Conservation (phyloP, 2,329 filamentous ascomycete species). For the Colletotrichum godetiae region DNA sequence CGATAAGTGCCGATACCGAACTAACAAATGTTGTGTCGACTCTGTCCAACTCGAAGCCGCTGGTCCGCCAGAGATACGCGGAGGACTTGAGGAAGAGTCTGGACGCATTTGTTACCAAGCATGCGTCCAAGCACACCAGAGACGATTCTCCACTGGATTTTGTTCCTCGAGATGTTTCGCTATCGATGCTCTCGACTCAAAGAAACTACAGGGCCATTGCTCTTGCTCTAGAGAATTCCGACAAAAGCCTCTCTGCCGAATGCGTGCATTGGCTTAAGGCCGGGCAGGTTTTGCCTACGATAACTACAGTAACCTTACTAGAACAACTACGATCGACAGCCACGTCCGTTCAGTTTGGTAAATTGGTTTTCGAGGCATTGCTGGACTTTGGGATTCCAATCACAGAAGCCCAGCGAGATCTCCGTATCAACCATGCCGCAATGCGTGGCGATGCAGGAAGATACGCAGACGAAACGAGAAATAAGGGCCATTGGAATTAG, state of each 20-base stretch:
- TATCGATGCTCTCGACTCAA: not conserved
- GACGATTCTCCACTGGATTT: not conserved
- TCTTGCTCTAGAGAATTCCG: not conserved
- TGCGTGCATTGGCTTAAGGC: conserved; percentile 53
- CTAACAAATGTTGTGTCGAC: conserved; percentile 46
- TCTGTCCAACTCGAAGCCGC: conserved; percentile 43
- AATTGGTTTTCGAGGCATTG: conserved; percentile 51
- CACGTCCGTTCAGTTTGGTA: conserved; percentile 42
- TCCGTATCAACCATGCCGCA: conserved; percentile 52
- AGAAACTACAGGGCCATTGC: conserved; percentile 5
- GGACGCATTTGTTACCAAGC: conserved; percentile 39
- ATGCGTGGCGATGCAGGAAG: conserved; percentile 40
- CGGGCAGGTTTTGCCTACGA: conserved; percentile 57
- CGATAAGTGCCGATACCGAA: conserved; percentile 13
- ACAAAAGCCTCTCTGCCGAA: not conserved
- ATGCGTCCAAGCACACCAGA: not conserved
- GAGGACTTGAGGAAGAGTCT: conserved; percentile 42
- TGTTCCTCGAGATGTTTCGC: not conserved
- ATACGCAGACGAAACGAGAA: conserved; percentile 55
- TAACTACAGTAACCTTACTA: conserved; percentile 56
- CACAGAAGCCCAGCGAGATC: conserved; percentile 56
- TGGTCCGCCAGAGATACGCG: conserved; percentile 52
- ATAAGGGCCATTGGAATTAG: conserved; percentile 68
- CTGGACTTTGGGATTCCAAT: conserved; percentile 56
- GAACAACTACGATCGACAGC: conserved; percentile 55